These are phyloP conservation scores for Penicillium argentinense DNA, from an alignment of 495 filamentous ascomycete species.

Conservation along the genomic window DNA sequence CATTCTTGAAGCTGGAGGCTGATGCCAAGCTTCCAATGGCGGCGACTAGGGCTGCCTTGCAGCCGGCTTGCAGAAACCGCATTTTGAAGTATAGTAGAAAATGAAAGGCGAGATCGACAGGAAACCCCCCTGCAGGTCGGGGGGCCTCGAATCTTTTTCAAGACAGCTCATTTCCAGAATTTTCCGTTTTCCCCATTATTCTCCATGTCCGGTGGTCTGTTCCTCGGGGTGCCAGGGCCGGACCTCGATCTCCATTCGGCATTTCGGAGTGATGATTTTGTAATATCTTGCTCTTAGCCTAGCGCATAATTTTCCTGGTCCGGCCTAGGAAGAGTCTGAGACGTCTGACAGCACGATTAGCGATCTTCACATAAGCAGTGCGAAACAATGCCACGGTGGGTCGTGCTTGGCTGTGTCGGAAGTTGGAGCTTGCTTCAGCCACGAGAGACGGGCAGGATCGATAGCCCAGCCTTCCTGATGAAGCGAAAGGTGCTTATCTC, in stretches of 20 bases:
- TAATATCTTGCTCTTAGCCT: constrained; percentile 6
- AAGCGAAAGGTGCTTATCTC: background rate
- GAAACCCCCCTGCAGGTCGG: background rate
- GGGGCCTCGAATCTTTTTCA: background rate
- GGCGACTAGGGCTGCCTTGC: constrained; percentile 14
- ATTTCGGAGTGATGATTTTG: no score
- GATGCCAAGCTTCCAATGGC: constrained; percentile 13
- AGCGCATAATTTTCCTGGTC: constrained; percentile 9
- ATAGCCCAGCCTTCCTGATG: background rate
- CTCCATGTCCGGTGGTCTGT: background rate
- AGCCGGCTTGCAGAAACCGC: constrained; percentile 11
- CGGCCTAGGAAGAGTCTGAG: constrained; percentile 3
- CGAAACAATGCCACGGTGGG: background rate
- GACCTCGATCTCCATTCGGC: constrained; percentile 5
- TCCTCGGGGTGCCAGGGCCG: background rate
- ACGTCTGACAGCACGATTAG: constrained; percentile 4
- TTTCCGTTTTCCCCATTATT: background rate
- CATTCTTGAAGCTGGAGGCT: constrained; percentile 19
- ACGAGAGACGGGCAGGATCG: background rate
- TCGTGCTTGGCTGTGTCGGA: background rate
- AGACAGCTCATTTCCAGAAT: background rate
- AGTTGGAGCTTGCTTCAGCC: background rate
- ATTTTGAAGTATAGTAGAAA: constrained; percentile 2
- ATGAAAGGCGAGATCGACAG: background rate
- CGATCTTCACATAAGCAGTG: constrained; percentile 4